Conservation (phyloP, 495 filamentous ascomycete species). For the Hypoxylon intermedium region DNA sequence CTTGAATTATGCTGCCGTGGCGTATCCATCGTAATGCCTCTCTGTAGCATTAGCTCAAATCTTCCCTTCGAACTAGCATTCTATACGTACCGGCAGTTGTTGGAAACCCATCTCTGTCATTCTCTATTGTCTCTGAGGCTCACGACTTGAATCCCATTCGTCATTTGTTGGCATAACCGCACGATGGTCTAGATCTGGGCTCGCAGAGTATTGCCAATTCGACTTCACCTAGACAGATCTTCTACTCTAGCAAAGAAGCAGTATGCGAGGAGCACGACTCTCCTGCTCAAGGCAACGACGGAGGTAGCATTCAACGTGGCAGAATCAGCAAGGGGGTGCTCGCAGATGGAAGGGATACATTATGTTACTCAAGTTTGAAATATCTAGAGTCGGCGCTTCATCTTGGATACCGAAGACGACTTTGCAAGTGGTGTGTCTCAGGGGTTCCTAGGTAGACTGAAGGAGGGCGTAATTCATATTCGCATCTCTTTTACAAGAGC, state of each 20-base stretch:
- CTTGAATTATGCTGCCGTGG: constrained; percentile 9
- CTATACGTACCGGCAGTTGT: not conserved
- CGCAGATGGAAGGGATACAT: not conserved
- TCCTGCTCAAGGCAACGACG: not conserved
- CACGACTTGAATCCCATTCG: not conserved
- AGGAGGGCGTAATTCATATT: too few relatives aligned
- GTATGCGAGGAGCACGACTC: not conserved
- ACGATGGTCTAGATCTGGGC: not conserved
- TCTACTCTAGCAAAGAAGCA: too few relatives aligned
- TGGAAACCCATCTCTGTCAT: not conserved
- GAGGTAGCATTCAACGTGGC: not conserved
- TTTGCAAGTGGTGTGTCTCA: too few relatives aligned
- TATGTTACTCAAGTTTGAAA: not conserved
- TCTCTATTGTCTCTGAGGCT: not conserved
- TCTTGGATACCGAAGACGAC: too few relatives aligned
- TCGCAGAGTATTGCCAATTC: constrained; percentile 15
- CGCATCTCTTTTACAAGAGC: too few relatives aligned
- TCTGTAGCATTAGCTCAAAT: constrained; percentile 2
- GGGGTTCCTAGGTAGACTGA: too few relatives aligned
- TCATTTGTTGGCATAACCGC: not conserved
- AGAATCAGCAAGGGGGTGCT: not conserved
- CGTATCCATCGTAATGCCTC: constrained; percentile 7
- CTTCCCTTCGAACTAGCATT: constrained; percentile 1
- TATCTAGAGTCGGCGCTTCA: too few relatives aligned
- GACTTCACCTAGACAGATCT: not conserved